Conservation (phyloP, 140 eudicot species). For the Flaveria floridana region DNA sequence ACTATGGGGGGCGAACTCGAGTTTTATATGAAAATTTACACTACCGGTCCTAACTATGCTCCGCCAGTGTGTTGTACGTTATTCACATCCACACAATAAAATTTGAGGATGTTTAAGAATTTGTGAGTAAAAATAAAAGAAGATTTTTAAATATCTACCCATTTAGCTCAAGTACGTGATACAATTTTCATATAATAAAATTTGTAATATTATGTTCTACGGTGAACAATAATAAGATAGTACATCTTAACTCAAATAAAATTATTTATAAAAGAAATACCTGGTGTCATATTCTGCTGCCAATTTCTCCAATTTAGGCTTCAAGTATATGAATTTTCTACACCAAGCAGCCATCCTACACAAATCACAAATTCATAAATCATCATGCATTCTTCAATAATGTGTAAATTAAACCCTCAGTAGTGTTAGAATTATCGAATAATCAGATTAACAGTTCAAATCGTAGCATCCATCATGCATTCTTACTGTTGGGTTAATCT, state of each 20-base stretch:
- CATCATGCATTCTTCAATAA: background rate
- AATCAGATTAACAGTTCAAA: too few relatives aligned
- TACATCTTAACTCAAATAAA: too few relatives aligned
- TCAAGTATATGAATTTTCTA: constrained; percentile 94
- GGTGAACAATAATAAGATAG: too few relatives aligned
- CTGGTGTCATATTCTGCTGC: constrained; percentile 82
- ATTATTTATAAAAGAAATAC: too few relatives aligned
- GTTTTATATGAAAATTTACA: too few relatives aligned
- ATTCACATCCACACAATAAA: constrained; percentile 87
- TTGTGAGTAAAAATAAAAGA: background rate
- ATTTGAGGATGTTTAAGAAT: constrained; percentile 46
- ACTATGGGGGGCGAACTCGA: too few relatives aligned
- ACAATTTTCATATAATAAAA: too few relatives aligned
- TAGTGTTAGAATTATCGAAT: background rate
- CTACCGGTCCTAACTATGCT: too few relatives aligned
- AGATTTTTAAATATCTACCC: background rate
- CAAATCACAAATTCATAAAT: constrained; percentile 22
- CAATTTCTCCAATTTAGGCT: constrained; percentile 92
- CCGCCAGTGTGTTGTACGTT: constrained; percentile 58
- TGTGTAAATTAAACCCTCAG: background rate
- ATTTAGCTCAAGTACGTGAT: background rate
- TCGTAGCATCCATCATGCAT: background rate
- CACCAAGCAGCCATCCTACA: constrained; percentile 99
- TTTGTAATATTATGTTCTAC: too few relatives aligned
- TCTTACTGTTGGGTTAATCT: too few relatives aligned